phyloP scores from a whole-genome alignment of 1,139 yeast genomes.

The Candida freyschussii region DNA sequence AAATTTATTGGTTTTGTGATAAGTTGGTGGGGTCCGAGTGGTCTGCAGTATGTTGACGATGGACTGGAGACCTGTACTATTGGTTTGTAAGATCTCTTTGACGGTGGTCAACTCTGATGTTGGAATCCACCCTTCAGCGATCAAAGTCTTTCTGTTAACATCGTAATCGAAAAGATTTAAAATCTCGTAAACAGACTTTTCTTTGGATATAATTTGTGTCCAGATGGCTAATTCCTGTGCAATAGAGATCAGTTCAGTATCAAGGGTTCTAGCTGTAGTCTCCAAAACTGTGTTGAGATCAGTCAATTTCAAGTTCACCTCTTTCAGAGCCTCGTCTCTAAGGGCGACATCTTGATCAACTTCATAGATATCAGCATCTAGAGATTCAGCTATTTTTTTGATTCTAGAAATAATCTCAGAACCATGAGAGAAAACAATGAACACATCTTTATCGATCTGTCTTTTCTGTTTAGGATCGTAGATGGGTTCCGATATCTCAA shows the following conservation, averaged over 20 bases:
- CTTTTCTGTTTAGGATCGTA: conserved; percentile 46
- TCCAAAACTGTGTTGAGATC: conserved; percentile 68
- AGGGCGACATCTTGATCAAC: conserved; percentile 55
- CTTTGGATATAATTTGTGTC: conserved; percentile 64
- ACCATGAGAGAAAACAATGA: conserved; percentile 88
- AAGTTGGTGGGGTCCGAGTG: conserved; percentile 88
- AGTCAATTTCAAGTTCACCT: conserved; percentile 51
- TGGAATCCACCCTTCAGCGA: conserved; percentile 99
- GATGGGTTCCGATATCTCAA: conserved; percentile 58
- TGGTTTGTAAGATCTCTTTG: conserved; percentile 41
- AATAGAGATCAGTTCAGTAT: conserved; percentile 71
- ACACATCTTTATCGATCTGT: conserved; percentile 60
- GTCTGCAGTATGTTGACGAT: conserved; percentile 80
- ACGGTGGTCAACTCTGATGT: conserved; percentile 37
- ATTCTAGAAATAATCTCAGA: conserved; percentile 62
- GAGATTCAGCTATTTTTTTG: conserved; percentile 70
- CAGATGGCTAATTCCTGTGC: conserved; percentile 68
- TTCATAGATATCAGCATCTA: conserved; percentile 74
- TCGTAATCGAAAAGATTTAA: conserved; percentile 83
- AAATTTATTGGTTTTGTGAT: conserved; percentile 84
- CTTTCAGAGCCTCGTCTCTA: conserved; percentile 54
- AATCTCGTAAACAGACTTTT: conserved; percentile 67
- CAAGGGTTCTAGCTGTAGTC: conserved; percentile 64
- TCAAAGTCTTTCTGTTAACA: conserved; percentile 75
- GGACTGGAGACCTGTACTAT: conserved; percentile 60